These are phyloP conservation scores for Cryphonectria carpinicola DNA, from an alignment of 2,329 filamentous ascomycete genomes.

Conservation along the genomic window DNA sequence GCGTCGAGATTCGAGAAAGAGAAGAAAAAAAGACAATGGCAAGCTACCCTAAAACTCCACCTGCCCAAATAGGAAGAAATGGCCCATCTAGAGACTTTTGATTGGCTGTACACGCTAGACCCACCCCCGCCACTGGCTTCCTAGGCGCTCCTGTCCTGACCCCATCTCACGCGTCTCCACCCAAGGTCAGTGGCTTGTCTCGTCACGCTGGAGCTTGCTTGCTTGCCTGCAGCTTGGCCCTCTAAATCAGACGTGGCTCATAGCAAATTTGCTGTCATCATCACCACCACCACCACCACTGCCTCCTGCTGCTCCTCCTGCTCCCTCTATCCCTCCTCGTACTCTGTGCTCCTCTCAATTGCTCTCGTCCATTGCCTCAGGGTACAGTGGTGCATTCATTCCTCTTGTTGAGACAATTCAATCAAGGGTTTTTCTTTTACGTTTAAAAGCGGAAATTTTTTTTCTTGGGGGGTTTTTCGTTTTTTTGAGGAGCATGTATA, in stretches of 20 bases:
- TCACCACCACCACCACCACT: slow-evolving; percentile 9
- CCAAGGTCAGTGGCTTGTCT: background rate
- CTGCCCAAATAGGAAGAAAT: slow-evolving; percentile 14
- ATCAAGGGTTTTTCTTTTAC: slow-evolving; percentile 14
- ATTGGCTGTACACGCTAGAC: slow-evolving; percentile 1
- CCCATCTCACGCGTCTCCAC: slow-evolving; percentile 22
- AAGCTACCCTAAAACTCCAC: background rate
- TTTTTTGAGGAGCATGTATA: slow-evolving; percentile 16
- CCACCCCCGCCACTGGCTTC: slow-evolving; percentile 10
- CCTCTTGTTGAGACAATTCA: slow-evolving; percentile 15
- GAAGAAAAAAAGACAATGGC: background rate
- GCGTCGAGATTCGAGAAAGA: slow-evolving; percentile 13
- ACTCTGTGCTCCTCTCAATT: slow-evolving; percentile 13
- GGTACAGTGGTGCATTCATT: slow-evolving; percentile 20
- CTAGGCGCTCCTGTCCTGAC: background rate
- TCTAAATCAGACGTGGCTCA: slow-evolving; percentile 24
- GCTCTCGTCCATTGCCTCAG: slow-evolving; percentile 18
- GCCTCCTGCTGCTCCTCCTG: slow-evolving; percentile 3
- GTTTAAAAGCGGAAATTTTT: slow-evolving; percentile 8
- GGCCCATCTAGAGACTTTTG: background rate
- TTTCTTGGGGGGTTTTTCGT: background rate
- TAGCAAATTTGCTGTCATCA: slow-evolving; percentile 23
- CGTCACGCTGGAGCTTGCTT: slow-evolving; percentile 1
- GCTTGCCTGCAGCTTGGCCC: slow-evolving; percentile 1
- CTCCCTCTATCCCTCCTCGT: background rate